phyloP scores from a whole-genome alignment of 2,329 filamentous ascomycete genomes.

The Chaetomiaceae sp. region DNA sequence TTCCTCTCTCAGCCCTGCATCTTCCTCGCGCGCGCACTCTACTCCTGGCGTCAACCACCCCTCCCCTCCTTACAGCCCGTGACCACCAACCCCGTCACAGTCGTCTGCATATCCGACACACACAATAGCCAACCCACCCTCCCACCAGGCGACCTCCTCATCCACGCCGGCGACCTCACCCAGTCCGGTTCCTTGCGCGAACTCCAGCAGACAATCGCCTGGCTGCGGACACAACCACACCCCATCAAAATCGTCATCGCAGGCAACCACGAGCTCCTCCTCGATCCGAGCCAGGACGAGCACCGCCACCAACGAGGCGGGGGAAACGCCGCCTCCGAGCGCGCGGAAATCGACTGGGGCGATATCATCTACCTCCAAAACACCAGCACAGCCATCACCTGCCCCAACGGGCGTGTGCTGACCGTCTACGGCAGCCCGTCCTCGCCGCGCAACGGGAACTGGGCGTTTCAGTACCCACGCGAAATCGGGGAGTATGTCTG shows the following conservation, averaged over 20 bases:
- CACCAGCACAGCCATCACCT: slow-evolving; percentile 22
- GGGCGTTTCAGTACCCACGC: slow-evolving; percentile 40
- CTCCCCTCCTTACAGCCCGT: slow-evolving; percentile 6
- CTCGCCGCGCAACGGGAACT: slow-evolving; percentile 33
- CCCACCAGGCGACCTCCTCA: slow-evolving; percentile 36
- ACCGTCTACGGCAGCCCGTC: slow-evolving; percentile 35
- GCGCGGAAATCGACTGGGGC: slow-evolving; percentile 14
- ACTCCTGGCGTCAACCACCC: slow-evolving; percentile 7
- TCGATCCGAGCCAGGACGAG: slow-evolving; percentile 6
- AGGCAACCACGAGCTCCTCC: slow-evolving; percentile 20
- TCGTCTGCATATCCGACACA: slow-evolving; percentile 40
- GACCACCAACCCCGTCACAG: slow-evolving; percentile 8
- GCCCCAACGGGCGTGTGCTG: slow-evolving; percentile 29
- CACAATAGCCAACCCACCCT: slow-evolving; percentile 34
- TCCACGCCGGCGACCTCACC: slow-evolving; percentile 40
- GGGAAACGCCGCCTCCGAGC: too few relatives aligned
- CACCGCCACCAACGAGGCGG: not conserved
- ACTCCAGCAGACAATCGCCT: slow-evolving; percentile 30
- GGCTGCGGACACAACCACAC: slow-evolving; percentile 34
- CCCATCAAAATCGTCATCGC: slow-evolving; percentile 35
- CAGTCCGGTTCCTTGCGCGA: slow-evolving; percentile 36
- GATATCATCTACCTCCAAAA: slow-evolving; percentile 16
- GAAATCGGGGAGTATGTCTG: slow-evolving; percentile 13
- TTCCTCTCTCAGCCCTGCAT: slow-evolving; percentile 13
- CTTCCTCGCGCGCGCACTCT: slow-evolving; percentile 17